phyloP scores from a whole-genome alignment of 2,329 filamentous ascomycete species.

The Chalaropsis ovoidea region DNA sequence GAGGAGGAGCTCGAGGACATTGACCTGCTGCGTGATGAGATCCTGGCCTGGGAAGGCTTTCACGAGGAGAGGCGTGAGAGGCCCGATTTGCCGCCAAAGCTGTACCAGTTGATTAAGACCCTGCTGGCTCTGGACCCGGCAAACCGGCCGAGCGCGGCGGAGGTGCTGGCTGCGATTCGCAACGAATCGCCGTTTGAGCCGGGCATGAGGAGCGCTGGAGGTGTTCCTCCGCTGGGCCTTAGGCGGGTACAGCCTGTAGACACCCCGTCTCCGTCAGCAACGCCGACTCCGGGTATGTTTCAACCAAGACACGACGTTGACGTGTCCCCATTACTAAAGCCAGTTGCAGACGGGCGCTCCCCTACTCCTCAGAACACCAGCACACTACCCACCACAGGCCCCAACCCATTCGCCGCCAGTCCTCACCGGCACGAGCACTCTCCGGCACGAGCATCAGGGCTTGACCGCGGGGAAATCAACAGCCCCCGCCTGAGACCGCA shows the following conservation, averaged over 20 bases:
- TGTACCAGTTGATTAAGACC: constrained; percentile 75
- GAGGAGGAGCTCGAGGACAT: constrained; percentile 90
- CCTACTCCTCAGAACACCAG: background rate
- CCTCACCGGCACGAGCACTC: background rate
- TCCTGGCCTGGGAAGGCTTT: constrained; percentile 78
- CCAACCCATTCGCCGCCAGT: constrained; percentile 2
- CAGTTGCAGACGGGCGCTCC: background rate
- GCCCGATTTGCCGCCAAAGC: constrained; percentile 70
- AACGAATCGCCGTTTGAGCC: constrained; percentile 48
- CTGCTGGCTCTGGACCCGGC: constrained; percentile 67
- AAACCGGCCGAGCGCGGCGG: constrained; percentile 71
- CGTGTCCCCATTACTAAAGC: background rate
- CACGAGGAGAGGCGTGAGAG: constrained; percentile 63
- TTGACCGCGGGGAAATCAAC: constrained; percentile 29
- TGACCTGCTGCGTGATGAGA: constrained; percentile 74
- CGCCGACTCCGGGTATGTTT: constrained; percentile 27
- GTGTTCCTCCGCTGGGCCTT: constrained; percentile 11
- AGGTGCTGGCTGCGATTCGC: constrained; percentile 71
- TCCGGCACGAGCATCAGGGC: background rate
- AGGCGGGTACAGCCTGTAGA: constrained; percentile 22
- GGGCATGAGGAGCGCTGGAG: background rate
- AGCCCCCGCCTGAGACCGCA: constrained; percentile 28
- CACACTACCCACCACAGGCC: constrained; percentile 9
- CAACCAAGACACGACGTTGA: constrained; percentile 25
- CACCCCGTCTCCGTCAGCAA: constrained; percentile 13